Conservation (phyloP, 169 alveolate species). For the Cryptosporidium andersoni region DNA sequence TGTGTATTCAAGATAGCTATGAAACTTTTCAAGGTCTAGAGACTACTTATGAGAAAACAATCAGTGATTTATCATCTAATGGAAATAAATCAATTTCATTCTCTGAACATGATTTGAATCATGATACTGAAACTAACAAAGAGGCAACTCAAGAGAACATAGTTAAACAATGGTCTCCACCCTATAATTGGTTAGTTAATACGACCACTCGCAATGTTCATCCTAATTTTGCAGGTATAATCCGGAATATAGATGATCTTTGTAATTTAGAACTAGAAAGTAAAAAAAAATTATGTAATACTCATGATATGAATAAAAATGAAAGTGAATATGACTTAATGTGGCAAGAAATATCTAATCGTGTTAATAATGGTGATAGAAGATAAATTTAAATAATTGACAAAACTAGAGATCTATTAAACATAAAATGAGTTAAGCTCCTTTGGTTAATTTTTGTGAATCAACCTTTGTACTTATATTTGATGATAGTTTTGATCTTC, state of each 20-base stretch:
- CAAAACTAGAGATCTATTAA: background rate
- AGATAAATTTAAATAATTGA: background rate
- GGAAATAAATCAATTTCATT: constrained; percentile 1
- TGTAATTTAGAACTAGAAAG: too few species aligned
- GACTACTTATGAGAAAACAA: background rate
- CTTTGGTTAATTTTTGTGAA: constrained; percentile 73
- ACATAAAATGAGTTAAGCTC: constrained; percentile 29
- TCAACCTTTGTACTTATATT: constrained; percentile 75
- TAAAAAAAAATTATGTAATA: background rate
- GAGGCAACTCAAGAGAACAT: too few species aligned
- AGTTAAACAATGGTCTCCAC: constrained; percentile 12
- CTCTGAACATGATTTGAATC: constrained; percentile 13
- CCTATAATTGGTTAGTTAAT: constrained; percentile 25
- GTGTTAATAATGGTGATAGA: background rate
- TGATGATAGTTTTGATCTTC: constrained; percentile 82
- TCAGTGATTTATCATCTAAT: constrained; percentile 1
- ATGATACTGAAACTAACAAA: too few species aligned
- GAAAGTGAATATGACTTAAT: constrained; percentile 63
- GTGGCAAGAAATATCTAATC: constrained; percentile 60
- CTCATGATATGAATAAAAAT: background rate
- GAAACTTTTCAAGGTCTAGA: too few species aligned
- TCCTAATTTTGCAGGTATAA: constrained; percentile 36
- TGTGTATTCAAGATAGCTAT: background rate
- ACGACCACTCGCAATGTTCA: constrained; percentile 15
- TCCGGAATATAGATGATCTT: constrained; percentile 16